These are phyloP conservation scores for Symbiotaphrina buchneri DNA, from an alignment of 495 filamentous ascomycete genomes.

Conservation along the genomic window DNA sequence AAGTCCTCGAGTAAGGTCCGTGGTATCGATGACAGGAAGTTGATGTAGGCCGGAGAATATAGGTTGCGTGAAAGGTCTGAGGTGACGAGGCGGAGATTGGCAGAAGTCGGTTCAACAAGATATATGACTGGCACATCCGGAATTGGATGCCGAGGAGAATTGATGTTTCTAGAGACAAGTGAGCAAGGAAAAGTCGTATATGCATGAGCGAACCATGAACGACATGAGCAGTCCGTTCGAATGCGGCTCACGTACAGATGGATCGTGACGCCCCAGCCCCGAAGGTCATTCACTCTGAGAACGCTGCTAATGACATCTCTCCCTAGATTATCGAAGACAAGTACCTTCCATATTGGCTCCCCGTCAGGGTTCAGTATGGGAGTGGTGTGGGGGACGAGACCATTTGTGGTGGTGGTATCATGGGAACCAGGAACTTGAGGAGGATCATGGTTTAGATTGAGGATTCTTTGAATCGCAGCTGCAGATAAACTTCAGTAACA, in stretches of 20 bases:
- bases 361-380: constrained; percentile 77
- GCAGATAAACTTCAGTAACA: constrained; percentile 6
- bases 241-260: constrained; percentile 40
- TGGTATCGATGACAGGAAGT: constrained; percentile 89
- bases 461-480: constrained; percentile 90
- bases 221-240: no score
- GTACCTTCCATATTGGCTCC: constrained; percentile 55
- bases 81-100: constrained; percentile 69
- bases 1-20: constrained; percentile 90
- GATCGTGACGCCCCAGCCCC: constrained; percentile 88
- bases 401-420: constrained; percentile 24
- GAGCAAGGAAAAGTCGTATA: no score
- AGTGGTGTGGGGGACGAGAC: constrained; percentile 41
- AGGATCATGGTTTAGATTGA: constrained; percentile 72
- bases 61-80: constrained; percentile 65
- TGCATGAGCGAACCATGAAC: no score
- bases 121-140: constrained; percentile 96
- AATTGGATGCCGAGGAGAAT: constrained; percentile 65
- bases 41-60: constrained; percentile 89
- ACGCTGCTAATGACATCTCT: constrained; percentile 79
- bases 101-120: constrained; percentile 66
- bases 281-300: constrained; percentile 73
- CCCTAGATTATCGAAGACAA: constrained; percentile 49
- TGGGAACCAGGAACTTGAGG: constrained; percentile 29
- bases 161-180: constrained; percentile 37